Evolutionary conservation across 768 basidiomycete species (phyloP), one percentile per base, ranked within the genome.

Genomic region (Naganishia onofrii): DNA sequence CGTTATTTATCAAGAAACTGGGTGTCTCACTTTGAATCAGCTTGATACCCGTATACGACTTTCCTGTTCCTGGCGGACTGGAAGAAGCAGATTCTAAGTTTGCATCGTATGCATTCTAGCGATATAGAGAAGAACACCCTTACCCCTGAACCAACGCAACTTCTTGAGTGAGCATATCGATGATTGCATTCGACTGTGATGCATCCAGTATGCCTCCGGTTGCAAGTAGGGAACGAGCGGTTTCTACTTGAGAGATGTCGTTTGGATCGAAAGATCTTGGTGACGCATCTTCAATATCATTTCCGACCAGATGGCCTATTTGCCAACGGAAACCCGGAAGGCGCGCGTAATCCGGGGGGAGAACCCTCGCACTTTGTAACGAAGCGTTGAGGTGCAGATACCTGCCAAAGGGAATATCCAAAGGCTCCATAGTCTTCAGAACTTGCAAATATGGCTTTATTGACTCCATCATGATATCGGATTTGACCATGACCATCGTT

Each of bases 81-180:
- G 21, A 19, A 5, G 17, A 52, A 5, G 5, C 48, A 7, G 21
- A 52, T 21, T 19, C 17, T 17, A 52, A 19, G 48, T 52, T 4
- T 7, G 48, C 19, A 19, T 19, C 19, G 19, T 26, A 17, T 26
- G 19, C 21, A 19, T 52, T 19, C 5, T 19, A 52, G 6, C 7
- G 4, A 7, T 4, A 26, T 5, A 4, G 5, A 5, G 26, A 5
- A 52, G 48, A 26, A 17, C 5, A 19, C 17, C 7, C 48, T 19
- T 52, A 52, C 48, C 48, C 48, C 19, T 52, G 48, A 19, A 52
- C 48, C 17, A 52, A 17, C 6, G 48, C 48, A 52, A 52, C 48
- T 52, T 52, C 48, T 52, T 52, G 48, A 52, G 48, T 52, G 7
- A 52, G 26, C 26, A 52, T 52, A 52, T 52, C 48, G 21, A 52